Percentiles rank a stretch among this genome's conserved stretches.
phyloP scores from a whole-genome alignment of 495 filamentous ascomycete species.

The Tetracladium marchalianum region DNA sequence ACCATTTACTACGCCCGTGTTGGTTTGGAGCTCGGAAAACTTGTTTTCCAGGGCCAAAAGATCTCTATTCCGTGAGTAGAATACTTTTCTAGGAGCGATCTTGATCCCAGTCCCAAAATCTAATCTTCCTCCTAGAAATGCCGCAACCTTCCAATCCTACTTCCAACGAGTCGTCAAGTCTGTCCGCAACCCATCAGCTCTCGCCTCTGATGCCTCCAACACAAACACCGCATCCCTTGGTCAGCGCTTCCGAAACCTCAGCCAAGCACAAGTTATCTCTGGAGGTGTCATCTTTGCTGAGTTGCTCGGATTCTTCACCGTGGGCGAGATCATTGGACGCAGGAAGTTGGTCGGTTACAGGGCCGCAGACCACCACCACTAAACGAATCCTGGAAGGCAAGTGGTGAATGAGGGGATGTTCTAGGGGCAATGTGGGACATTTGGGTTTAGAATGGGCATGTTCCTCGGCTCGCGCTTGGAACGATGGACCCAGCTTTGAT shows the following conservation, averaged over 20 bases:
- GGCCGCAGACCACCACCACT: constrained; percentile 57
- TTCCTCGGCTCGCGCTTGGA: too few relatives aligned
- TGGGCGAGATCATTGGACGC: constrained; percentile 93
- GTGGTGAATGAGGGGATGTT: too few relatives aligned
- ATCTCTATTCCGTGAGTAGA: constrained; percentile 86
- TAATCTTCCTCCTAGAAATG: constrained; percentile 38
- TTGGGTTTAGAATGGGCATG: too few relatives aligned
- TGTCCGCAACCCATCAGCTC: constrained; percentile 50
- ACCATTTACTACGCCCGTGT: constrained; percentile 87
- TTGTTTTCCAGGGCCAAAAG: constrained; percentile 80
- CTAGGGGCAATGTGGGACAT: too few relatives aligned
- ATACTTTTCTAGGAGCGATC: neutral
- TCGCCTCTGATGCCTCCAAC: constrained; percentile 28
- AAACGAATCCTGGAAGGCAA: constrained; percentile 17
- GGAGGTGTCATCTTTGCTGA: constrained; percentile 74
- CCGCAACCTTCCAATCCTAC: constrained; percentile 79
- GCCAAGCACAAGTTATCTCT: constrained; percentile 53
- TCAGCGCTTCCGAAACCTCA: constrained; percentile 57
- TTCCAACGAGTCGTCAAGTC: constrained; percentile 63
- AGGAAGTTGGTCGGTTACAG: constrained; percentile 90
- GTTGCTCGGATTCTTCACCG: constrained; percentile 90
- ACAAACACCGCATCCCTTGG: constrained; percentile 30
- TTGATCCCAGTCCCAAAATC: neutral
- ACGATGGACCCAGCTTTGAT: too few relatives aligned
- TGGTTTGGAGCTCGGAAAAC: constrained; percentile 71